phyloP scores from a whole-genome alignment of 441 rosid genomes.

The Adansonia madagascariensis region DNA sequence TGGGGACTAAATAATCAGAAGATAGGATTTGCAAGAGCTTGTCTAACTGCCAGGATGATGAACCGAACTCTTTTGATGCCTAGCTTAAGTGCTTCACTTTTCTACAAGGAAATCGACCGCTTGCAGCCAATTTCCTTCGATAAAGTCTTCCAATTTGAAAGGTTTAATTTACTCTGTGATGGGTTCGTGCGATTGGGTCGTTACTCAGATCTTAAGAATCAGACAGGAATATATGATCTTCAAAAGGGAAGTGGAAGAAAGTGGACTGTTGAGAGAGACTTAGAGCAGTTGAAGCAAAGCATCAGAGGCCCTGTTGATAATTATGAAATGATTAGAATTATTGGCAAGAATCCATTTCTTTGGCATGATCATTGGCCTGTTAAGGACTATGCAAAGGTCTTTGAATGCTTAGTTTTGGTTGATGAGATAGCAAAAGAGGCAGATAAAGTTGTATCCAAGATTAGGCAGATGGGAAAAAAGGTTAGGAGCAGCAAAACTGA shows the following conservation, averaged over 20 bases:
- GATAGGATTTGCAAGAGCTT: constrained; percentile 95
- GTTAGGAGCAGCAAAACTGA: constrained; percentile 32
- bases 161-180: constrained; percentile 68
- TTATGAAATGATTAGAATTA: constrained; percentile 66
- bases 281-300: constrained; percentile 67
- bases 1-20: constrained; percentile 98
- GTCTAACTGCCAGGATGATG: constrained; percentile 83
- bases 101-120: constrained; percentile 82
- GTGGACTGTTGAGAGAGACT: constrained; percentile 83
- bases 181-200: constrained; percentile 75
- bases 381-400: constrained; percentile 77
- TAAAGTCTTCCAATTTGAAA: constrained; percentile 70
- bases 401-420: constrained; percentile 81
- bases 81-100: constrained; percentile 86
- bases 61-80: constrained; percentile 94
- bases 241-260: constrained; percentile 95
- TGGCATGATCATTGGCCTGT: constrained; percentile 99
- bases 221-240: constrained; percentile 48
- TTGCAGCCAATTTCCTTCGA: constrained; percentile 80
- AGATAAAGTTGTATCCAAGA: constrained; percentile 70
- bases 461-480: constrained; percentile 60
- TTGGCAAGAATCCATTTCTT: constrained; percentile 83
- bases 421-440: constrained; percentile 78
- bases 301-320: constrained; percentile 48
- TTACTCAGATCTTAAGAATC: constrained; percentile 58